A percentile compares a stretch with the other conserved stretches of the same genome.
These are phyloP conservation scores for Cutaneotrichosporon sp. DNA, from an alignment of 1,284 basidiomycete species.

Conservation along the genomic window DNA sequence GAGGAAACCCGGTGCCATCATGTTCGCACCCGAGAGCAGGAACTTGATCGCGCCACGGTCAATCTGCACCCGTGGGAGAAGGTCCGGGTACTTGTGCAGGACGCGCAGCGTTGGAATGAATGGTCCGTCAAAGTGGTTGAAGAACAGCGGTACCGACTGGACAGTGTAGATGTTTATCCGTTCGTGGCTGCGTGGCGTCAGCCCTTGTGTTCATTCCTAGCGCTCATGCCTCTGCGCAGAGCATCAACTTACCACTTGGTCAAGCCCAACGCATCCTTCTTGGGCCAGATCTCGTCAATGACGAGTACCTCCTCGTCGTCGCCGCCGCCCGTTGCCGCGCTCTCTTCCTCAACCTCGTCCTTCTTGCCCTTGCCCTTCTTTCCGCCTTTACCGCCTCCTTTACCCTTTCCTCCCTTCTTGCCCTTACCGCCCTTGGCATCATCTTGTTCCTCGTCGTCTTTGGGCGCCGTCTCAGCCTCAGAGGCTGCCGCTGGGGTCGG, in stretches of 20 bases:
- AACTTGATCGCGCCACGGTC: conserved; percentile 98
- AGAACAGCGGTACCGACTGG: conserved; percentile 80
- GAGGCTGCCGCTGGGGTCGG: conserved; percentile 6
- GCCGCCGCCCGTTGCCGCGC: conserved; percentile 44
- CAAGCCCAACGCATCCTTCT: conserved; percentile 88
- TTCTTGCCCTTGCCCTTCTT: conserved; percentile 41
- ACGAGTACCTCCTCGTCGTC: conserved; percentile 52
- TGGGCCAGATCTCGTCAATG: conserved; percentile 92
- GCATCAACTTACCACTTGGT: conserved; percentile 96
- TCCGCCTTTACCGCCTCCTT: conserved; percentile 16
- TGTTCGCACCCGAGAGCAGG: conserved; percentile 80
- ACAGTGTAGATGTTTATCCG: conserved; percentile 89
- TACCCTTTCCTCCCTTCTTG: conserved; percentile 20
- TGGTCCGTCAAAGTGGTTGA: conserved; percentile 95
- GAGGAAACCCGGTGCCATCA: conserved; percentile 96
- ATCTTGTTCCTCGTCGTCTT: conserved; percentile 23
- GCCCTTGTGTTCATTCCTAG: no score
- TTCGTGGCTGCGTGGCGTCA: conserved; percentile 67
- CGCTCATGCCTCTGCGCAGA: no score
- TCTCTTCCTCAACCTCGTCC: conserved; percentile 25
- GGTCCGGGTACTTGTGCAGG: conserved; percentile 85
- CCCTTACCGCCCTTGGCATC: conserved; percentile 24
- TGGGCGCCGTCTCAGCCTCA: conserved; percentile 4
- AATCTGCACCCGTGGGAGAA: conserved; percentile 81
- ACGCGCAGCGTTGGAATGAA: conserved; percentile 82